Base-by-base conservation (phyloP, 108 stramenopile species). In the Skeletonema grethae region DNA sequence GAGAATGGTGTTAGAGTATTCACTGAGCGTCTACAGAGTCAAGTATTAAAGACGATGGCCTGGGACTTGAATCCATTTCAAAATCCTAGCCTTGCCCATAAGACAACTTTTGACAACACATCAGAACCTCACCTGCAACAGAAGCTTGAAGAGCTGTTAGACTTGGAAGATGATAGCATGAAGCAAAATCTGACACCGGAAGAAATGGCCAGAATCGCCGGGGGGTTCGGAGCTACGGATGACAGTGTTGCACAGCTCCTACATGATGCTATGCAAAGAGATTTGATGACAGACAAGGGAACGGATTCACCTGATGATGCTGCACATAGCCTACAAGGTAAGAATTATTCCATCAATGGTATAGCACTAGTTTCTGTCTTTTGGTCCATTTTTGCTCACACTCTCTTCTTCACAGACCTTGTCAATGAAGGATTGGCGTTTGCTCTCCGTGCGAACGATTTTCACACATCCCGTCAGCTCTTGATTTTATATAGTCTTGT, bases 201-300 rank as follows among this genome's bases (percentile, higher is more conserved):
- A 61, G 82, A 83, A 69, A 76, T 74, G 67, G 84, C 73, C 0
- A 56, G 76, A 9, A 77, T 85, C 10, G 84, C 90, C 10, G 95
- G 95, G 55, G 95, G 93, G 1, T 96, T 94, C 76, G 95, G 95
- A 39, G 93, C 89, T 4, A 94, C 91, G 2, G 92, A 96, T 65
- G 88, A 92, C 16, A 86, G 85, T 57, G 86, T 93, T n/a, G 95
- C 91, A 0, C 61, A 83, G 25, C 86, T 95, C 13, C 68, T 95
- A 48, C 85, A 86, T 68, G 86, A 90, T 68, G 90, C 90, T 9
- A 85, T 91, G 85, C 60, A 82, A 22, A 67, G 82, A 69, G 94
- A 95, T 66, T 75, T 84, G 10, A 53, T 72, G 22, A 69, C 73
- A 7, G 61, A 88, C 25, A 73, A 75, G 38, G 61, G 63, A 24